Evolutionary conservation across 225 moss, liverwort and hornwort genomes (phyloP), one percentile per base, ranked within the genome.

Genomic region (Marchantia polymorpha): DNA sequence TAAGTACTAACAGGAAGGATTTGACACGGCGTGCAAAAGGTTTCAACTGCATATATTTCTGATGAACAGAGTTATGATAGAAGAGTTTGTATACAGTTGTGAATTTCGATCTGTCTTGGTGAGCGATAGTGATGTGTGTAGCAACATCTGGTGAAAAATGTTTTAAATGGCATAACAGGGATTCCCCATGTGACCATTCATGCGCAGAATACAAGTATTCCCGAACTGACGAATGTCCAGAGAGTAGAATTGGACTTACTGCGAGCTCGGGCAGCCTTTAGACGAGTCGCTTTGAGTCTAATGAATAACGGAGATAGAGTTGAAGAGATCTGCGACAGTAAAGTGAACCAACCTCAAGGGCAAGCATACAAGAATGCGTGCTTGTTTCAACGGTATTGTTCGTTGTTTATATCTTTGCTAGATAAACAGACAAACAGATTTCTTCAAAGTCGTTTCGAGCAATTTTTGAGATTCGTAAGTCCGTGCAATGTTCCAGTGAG

Each of bases 311-410:
- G 51, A 50, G 79, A 50, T 22, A 63, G 7, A 52, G 30, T 19
- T 49, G 53, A 29, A 46, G 46, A 12, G 47, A 51, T 31, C 67
- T 39, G 52, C 16, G 69, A 75, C 47, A 59, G 54, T 69, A 48
- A 72, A 64, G 39, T 72, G 50, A 51, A 70, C 22, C 83, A 79
- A 56, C 94, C 91, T 12, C 75, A 82, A 17, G 93, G 94, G 75
- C 84, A 84, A 69, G 86, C 87, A 47, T 97, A 97, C 65, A 88
- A 81, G 76, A 87, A 89, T 47, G 89, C 90, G 51, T 88, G 90
- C 73, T 77, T 90, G 30, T 93, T 97, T 80, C 93, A 85, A 79
- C 91, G 90, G 96, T 97, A 84, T 39, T 5, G 39, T 2, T 39
- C 39, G 39, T 39, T 39, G 5, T 39, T 39, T 39, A 39, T 39